These are phyloP conservation scores for Leishmania guyanensis DNA, from an alignment of 208 protist genomes.

Conservation along the genomic window DNA sequence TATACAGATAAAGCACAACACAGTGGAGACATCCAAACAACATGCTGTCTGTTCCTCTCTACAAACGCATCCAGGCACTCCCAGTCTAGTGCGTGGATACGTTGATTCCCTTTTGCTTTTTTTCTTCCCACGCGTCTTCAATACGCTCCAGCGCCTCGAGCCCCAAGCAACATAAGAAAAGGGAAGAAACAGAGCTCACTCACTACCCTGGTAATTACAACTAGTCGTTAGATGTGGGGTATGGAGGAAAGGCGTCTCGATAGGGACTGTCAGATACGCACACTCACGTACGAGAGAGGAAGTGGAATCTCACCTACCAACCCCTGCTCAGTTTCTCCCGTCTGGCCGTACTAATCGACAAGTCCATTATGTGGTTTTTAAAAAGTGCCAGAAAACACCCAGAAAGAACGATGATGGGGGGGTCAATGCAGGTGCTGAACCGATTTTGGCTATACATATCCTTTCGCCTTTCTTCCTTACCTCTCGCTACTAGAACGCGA, in stretches of 20 bases:
- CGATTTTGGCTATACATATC: background rate
- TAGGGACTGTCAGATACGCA: background rate
- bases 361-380: too few relatives aligned
- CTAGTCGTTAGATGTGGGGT: background rate
- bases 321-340: background rate
- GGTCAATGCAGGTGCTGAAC: background rate
- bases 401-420: slow-evolving; percentile 1
- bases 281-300: background rate
- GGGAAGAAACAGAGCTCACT: background rate
- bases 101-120: background rate
- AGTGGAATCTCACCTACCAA: background rate
- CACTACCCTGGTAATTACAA: background rate
- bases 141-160: background rate
- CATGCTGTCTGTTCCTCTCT: background rate
- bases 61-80: background rate
- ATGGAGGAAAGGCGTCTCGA: background rate
- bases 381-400: background rate
- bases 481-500: background rate
- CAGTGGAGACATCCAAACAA: background rate
- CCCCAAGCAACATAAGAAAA: background rate
- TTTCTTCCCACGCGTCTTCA: background rate
- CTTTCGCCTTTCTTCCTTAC: background rate
- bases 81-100: background rate
- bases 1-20: background rate
- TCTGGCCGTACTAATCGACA: background rate